A percentile compares a stretch with the other conserved stretches of the same genome.
phyloP scores from a whole-genome alignment of 2,329 filamentous ascomycete genomes.

The Juglanconis oblonga region DNA sequence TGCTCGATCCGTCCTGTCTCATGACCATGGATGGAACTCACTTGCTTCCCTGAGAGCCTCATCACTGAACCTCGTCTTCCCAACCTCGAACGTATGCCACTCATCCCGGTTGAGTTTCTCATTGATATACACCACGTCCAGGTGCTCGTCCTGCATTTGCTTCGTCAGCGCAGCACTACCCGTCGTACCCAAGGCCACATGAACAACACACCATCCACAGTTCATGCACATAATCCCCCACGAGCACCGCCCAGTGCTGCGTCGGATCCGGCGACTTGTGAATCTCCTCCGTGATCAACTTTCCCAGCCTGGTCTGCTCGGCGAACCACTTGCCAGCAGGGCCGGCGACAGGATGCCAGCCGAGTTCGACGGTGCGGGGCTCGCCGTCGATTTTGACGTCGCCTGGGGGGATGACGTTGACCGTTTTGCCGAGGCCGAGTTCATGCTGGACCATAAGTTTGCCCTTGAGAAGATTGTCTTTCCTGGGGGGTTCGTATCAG shows the following conservation, averaged over 20 bases:
- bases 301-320: constrained; percentile 52
- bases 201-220: constrained; percentile 51
- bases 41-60: constrained; percentile 48
- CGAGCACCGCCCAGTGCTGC: constrained; percentile 58
- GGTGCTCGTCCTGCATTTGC: constrained; percentile 44
- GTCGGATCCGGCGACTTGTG: constrained; percentile 56
- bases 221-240: constrained; percentile 53
- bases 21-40: constrained; percentile 25
- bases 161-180: constrained; percentile 19
- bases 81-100: constrained; percentile 50
- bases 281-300: constrained; percentile 53
- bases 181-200: background rate
- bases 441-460: constrained; percentile 40
- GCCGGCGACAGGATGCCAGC: constrained; percentile 58
- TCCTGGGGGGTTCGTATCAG: constrained; percentile 11
- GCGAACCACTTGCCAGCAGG: constrained; percentile 57
- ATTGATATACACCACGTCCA: constrained; percentile 57
- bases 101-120: constrained; percentile 41
- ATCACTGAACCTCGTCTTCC: constrained; percentile 53
- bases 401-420: constrained; percentile 40
- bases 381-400: constrained; percentile 35
- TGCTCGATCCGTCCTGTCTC: background rate
- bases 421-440: constrained; percentile 40
- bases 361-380: constrained; percentile 47
- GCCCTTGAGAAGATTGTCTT: constrained; percentile 35